Percentiles rank a stretch among this genome's conserved stretches.
These are phyloP conservation scores for Multifurca ochricompacta DNA, from an alignment of 768 basidiomycete species.

Conservation along the genomic window DNA sequence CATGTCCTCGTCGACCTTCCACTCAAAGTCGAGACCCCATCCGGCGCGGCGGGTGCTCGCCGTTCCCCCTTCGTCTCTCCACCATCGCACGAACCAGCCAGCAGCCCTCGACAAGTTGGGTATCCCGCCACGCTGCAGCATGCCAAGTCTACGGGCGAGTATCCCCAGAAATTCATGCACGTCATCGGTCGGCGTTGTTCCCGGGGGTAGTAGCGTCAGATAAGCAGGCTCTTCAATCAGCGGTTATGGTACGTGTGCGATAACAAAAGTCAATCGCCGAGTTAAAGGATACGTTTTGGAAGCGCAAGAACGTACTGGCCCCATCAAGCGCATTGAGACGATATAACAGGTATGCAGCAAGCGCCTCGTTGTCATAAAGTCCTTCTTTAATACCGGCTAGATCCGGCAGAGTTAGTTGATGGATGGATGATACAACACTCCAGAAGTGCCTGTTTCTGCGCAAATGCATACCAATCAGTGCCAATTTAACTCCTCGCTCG, in stretches of 20 bases:
- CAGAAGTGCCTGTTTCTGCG: background rate
- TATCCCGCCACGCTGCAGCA: conserved; percentile 70
- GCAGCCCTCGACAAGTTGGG: conserved; percentile 66
- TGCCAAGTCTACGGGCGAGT: conserved; percentile 71
- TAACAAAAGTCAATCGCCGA: background rate
- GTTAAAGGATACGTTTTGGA: background rate
- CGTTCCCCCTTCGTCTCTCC: conserved; percentile 65
- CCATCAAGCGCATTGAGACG: conserved; percentile 75
- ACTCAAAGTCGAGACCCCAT: conserved; percentile 85
- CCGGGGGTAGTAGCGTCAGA: conserved; percentile 49
- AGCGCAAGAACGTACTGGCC: conserved; percentile 40
- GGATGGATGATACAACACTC: background rate
- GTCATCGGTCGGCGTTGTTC: conserved; percentile 50
- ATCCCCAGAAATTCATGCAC: conserved; percentile 57
- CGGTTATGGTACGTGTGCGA: background rate
- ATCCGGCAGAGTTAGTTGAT: conserved; percentile 6
- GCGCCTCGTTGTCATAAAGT: conserved; percentile 74
- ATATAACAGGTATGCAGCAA: conserved; percentile 83
- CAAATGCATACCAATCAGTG: conserved; percentile 71
- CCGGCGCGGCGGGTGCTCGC: conserved; percentile 38
- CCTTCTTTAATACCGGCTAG: conserved; percentile 92
- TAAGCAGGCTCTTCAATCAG: conserved; percentile 57
- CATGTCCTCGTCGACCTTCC: conserved; percentile 31
- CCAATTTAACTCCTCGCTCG: conserved; percentile 88
- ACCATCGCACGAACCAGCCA: conserved; percentile 78